phyloP scores from a whole-genome alignment of 805 yeast species.

The Yamadazyma nakazawae region DNA sequence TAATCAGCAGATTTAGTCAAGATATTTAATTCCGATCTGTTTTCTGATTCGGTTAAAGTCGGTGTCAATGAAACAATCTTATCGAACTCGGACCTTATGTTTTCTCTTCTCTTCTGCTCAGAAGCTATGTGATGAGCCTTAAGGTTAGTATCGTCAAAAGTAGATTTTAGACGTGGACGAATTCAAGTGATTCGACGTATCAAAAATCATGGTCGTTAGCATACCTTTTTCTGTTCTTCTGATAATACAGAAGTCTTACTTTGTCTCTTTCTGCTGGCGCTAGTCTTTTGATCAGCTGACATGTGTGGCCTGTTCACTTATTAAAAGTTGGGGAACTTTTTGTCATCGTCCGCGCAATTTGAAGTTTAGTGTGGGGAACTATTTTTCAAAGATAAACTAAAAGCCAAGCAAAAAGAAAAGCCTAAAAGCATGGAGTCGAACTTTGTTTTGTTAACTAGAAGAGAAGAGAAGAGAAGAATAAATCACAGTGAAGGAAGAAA shows the following conservation, averaged over 20 bases:
- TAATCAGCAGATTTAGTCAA: slow-evolving; percentile 61
- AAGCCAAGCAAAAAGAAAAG: no score
- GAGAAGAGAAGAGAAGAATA: no score
- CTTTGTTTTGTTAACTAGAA: no score
- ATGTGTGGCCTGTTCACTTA: neutral
- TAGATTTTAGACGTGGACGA: neutral
- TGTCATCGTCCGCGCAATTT: no score
- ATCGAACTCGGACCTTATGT: slow-evolving; percentile 80
- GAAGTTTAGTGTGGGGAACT: no score
- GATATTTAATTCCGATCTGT: slow-evolving; percentile 76
- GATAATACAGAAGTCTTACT: slow-evolving; percentile 28
- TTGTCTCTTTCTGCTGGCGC: slow-evolving; percentile 17
- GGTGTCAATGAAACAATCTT: slow-evolving; percentile 75
- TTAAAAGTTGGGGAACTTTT: no score
- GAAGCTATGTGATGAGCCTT: slow-evolving; percentile 78
- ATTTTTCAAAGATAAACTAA: no score
- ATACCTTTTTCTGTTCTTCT: slow-evolving; percentile 36
- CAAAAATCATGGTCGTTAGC: slow-evolving; percentile 8
- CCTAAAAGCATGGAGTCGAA: no score
- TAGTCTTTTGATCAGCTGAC: slow-evolving; percentile 3
- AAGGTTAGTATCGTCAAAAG: slow-evolving; percentile 16
- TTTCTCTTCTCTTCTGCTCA: slow-evolving; percentile 83
- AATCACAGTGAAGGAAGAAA: no score
- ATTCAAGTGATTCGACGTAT: neutral
- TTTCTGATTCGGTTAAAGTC: slow-evolving; percentile 60